phyloP scores from a whole-genome alignment of 768 basidiomycete species.

The Myochromella boudieri region DNA sequence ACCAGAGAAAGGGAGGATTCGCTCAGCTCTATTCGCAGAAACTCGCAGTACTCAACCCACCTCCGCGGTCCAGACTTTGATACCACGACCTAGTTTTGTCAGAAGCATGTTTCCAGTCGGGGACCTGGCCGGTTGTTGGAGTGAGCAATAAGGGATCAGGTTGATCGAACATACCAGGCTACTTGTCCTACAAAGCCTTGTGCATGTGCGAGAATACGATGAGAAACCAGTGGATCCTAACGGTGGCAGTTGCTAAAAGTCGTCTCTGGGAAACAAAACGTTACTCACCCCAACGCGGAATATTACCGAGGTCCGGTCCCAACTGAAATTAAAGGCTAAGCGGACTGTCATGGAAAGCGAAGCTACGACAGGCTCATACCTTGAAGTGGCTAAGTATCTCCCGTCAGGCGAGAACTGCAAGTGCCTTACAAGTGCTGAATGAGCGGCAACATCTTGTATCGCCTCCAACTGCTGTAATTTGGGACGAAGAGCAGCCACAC shows the following conservation, averaged over 20 bases:
- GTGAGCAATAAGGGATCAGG: not conserved
- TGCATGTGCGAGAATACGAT: constrained; percentile 65
- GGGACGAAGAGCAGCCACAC: constrained; percentile 55
- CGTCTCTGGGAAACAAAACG: not conserved
- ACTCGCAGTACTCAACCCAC: constrained; percentile 32
- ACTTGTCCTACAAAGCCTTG: constrained; percentile 78
- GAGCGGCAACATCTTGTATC: constrained; percentile 62
- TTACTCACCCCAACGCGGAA: constrained; percentile 60
- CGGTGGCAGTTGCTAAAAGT: constrained; percentile 6
- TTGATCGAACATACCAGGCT: constrained; percentile 50
- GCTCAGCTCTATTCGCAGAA: constrained; percentile 4
- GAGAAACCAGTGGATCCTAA: constrained; percentile 59
- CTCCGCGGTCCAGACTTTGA: constrained; percentile 74
- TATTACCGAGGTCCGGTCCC: constrained; percentile 70
- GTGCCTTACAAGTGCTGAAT: constrained; percentile 67
- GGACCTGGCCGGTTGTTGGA: constrained; percentile 41
- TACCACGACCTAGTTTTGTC: constrained; percentile 61
- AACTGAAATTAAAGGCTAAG: constrained; percentile 36
- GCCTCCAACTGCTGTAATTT: constrained; percentile 52
- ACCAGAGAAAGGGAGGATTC: constrained; percentile 1
- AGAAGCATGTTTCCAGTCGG: constrained; percentile 61
- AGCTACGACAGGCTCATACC: constrained; percentile 32
- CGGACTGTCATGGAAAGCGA: not conserved
- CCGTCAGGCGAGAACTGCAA: constrained; percentile 79
- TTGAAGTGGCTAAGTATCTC: constrained; percentile 70